Evolutionary conservation across 164 flowering plant genomes (phyloP).

Genomic region (Magnolia kwangsiensis): DNA sequence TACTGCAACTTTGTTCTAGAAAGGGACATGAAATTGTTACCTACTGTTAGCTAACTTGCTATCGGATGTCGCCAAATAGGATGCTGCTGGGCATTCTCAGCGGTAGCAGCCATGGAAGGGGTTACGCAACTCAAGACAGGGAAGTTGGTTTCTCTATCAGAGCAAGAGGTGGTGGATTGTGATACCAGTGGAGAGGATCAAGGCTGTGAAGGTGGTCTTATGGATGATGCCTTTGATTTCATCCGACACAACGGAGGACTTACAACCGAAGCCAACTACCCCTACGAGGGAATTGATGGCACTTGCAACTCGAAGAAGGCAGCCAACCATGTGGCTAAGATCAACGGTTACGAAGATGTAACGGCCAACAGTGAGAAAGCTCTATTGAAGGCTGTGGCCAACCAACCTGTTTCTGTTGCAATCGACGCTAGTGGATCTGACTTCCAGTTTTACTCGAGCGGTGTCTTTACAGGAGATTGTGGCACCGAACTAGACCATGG

Average conservation of each 20-base stretch:
- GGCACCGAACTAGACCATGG: constrained; percentile 30
- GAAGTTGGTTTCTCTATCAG: constrained; percentile 4
- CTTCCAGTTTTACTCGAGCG: constrained; percentile 24
- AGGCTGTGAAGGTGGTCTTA: constrained; percentile 6
- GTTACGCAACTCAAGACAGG: not conserved
- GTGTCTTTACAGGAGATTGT: constrained; percentile 35
- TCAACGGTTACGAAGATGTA: constrained; percentile 6
- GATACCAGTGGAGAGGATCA: not conserved
- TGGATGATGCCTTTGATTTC: constrained; percentile 4
- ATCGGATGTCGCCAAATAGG: not conserved
- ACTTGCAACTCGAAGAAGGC: constrained; percentile 1
- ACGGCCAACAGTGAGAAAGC: constrained; percentile 11
- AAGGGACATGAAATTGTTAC: not conserved
- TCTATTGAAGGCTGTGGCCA: constrained; percentile 13
- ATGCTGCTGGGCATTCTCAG: constrained; percentile 14
- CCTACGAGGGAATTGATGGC: constrained; percentile 3
- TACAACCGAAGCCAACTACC: constrained; percentile 7
- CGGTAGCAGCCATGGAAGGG: constrained; percentile 5
- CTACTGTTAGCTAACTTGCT: not conserved
- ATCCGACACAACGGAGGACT: constrained; percentile 3
- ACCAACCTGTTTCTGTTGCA: constrained; percentile 30
- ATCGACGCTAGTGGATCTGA: constrained; percentile 25
- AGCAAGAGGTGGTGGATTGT: constrained; percentile 7
- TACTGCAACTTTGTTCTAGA: not conserved
- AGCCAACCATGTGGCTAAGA: not conserved